These are phyloP conservation scores for Anethum foeniculum DNA, from an alignment of 140 eudicot genomes.

Conservation along the genomic window DNA sequence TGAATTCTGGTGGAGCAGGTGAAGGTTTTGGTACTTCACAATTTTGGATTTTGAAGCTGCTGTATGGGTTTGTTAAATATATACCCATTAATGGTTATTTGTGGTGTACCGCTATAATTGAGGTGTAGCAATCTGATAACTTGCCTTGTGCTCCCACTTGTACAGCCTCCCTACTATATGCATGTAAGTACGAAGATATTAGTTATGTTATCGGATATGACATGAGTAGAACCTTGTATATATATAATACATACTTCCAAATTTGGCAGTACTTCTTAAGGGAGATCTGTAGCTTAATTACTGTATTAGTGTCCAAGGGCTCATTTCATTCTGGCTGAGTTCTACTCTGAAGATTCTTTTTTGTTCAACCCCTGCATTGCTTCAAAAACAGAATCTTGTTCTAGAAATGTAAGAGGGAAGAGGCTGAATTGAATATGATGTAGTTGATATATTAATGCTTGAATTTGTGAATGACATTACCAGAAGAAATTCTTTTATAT, in stretches of 20 bases:
- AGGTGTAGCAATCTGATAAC: not conserved
- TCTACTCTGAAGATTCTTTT: not conserved
- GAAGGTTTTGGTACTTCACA: slow-evolving; percentile 24
- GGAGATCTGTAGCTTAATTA: not conserved
- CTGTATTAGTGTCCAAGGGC: not conserved
- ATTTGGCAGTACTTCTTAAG: not conserved
- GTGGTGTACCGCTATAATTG: not conserved
- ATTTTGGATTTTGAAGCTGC: slow-evolving; percentile 45
- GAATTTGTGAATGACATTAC: not conserved
- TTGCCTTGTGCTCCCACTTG: not conserved
- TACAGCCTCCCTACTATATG: slow-evolving; percentile 2
- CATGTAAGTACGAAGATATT: not conserved
- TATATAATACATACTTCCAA: not conserved
- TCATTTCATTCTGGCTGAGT: not conserved
- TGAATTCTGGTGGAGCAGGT: slow-evolving; percentile 15
- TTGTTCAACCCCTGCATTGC: not conserved
- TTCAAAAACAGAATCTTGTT: not conserved
- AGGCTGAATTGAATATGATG: not conserved
- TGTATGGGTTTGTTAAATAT: slow-evolving; percentile 15
- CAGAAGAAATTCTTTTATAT: not conserved
- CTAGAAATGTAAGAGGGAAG: not conserved
- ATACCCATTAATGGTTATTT: not conserved
- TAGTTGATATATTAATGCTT: not conserved
- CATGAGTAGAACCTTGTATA: not conserved
- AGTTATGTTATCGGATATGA: not conserved